Evolutionary conservation across 352 stramenopile species (phyloP).

Genomic region (Pythium oligandrum): DNA sequence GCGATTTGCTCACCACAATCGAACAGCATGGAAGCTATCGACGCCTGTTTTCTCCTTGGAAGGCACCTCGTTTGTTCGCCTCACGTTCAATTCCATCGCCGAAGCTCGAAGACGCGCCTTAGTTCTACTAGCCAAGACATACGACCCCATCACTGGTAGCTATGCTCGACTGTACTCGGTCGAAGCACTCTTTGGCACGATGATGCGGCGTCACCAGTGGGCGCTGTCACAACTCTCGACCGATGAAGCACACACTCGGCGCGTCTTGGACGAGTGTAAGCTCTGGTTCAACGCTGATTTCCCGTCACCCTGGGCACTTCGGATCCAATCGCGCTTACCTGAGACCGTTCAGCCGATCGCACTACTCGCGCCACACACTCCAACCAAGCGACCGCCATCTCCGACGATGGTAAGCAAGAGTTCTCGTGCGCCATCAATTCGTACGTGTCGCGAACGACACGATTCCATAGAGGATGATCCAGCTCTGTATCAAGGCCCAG

Average conservation of each 20-base stretch:
- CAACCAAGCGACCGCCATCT: neutral
- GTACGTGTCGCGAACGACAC: neutral
- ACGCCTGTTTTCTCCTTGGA: conserved; percentile 20
- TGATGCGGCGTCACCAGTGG: conserved; percentile 66
- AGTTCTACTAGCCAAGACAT: conserved; percentile 71
- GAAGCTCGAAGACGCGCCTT: conserved; percentile 64
- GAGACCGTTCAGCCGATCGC: neutral
- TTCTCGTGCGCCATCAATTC: too few relatives aligned
- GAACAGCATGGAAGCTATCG: conserved; percentile 16
- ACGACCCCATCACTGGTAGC: conserved; percentile 48
- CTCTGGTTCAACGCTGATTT: conserved; percentile 43
- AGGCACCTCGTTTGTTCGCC: conserved; percentile 48
- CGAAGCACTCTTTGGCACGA: conserved; percentile 44
- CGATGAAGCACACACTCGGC: neutral
- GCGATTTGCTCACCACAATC: conserved; percentile 25
- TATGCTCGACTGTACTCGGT: conserved; percentile 61
- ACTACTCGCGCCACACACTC: conserved; percentile 1
- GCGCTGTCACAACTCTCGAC: conserved; percentile 30
- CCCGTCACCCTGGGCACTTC: conserved; percentile 33
- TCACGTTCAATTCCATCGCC: conserved; percentile 68
- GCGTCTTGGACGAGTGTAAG: conserved; percentile 18
- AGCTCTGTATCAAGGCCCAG: neutral
- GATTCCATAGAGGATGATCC: conserved; percentile 1
- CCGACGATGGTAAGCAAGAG: neutral
- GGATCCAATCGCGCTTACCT: conserved; percentile 10